Base-by-base conservation (phyloP, 169 alveolate species). In the Besnoitia besnoiti region DNA sequence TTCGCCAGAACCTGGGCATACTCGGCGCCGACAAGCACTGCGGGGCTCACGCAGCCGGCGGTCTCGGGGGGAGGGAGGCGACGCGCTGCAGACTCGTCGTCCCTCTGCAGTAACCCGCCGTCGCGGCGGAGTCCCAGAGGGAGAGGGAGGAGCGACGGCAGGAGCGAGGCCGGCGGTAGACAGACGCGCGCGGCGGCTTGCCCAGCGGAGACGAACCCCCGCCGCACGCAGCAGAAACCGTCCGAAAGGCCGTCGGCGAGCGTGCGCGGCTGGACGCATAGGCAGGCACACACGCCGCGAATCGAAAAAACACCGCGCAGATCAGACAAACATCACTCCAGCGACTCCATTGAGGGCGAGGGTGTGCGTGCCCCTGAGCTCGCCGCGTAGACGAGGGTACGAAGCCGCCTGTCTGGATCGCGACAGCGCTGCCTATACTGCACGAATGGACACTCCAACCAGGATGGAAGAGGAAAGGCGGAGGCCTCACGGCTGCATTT, bases 141-240 rank as follows among this genome's bases (percentile, higher is more conserved):
- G 37, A 67, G 80, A 10, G 44, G 80, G 19, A 33, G 44, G 14
- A 77, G 59, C 30, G 87, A 77, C 35, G 87, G 40, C 8, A 44
- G 21, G 40, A 77, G 33, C 21, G 19, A 44, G 40, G 87, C 40
- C 8, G 61, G 87, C 7, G 59, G 40, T 55, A 37, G 59, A 12
- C 55, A 42, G 33, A 77, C 59, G 19, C 55, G 87, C 87, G 35
- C 59, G 2, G 87, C 87, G n/a, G 47, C 87, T 7, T 77, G 61
- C 21, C 61, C 42, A 4, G 87, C 87, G 40, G 87, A 77, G 2
- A 35, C 40, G 61, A 77, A 0, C 39, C 87, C 87, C 40, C 87
- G 27, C 35, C 87, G 87, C 44, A 77, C 59, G 87, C 87, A 77
- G 59, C 55, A 42, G 40, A 77, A 40, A 2, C 87, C 87, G 30